Evolutionary conservation across 1,284 basidiomycete species (phyloP), one percentile per base, ranked within the genome.

Genomic region (Melanopsichium pennsylvanicum): DNA sequence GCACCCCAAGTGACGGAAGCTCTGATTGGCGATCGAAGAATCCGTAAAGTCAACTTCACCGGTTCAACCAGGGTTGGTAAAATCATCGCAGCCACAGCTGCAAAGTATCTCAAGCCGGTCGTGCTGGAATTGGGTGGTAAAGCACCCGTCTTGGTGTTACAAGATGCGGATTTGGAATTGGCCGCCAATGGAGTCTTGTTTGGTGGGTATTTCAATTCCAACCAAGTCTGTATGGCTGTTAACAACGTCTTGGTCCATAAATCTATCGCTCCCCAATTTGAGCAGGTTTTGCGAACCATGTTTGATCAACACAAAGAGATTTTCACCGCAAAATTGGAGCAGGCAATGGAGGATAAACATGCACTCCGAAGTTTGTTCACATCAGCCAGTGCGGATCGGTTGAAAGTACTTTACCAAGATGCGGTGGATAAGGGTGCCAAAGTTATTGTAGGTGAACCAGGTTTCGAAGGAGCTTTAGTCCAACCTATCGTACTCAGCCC

Each of bases 1-100:
- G 83, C 85, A 0, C 84, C 86, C 0, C 74, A 76, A 0, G 78
- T 85, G 26, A 84, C 84, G 2, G 82, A 85, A 7, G 84, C 86
- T 41, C 82, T 89, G 34, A 87, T 89, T 56, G 85, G 84, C 0
- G 83, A 88, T 78, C 84, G 85, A 0, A 73, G 81, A 15, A 83
- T 89, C 8, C 83, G 84, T 44, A 82, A 82, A 52, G 70, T 84
- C 67, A 84, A 84, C 68, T 76, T 72, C 33, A 84, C 84, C 26
- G 84, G 84, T 19, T 84, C 83, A 1, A 83, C 83, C 0, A 84
- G 89, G 36, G 88, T 92, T 27, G 94, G 94, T 5, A 87, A 91
- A 19, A 88, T 89, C 81, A 88, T 97, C 82, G 87, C 92, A 86
- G 87, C 90, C 74, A 87, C 89, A 0, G 88, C 92, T 1, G 88